Conservation (phyloP, 1,284 basidiomycete genomes). For the Ustilago hordei region DNA sequence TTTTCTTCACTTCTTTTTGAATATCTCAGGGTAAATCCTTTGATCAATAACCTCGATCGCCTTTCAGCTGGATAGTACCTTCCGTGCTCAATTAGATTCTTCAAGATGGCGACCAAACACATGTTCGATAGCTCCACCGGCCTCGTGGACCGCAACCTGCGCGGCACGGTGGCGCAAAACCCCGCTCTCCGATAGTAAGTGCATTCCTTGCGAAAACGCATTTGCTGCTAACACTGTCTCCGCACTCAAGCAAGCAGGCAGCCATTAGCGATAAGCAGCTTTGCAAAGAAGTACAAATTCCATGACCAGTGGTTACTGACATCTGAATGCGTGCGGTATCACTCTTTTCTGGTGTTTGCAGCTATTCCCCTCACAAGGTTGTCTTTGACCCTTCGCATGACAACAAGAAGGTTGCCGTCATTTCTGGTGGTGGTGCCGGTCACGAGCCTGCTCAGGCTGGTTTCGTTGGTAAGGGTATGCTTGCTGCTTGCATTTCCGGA, state of each 20-base stretch:
- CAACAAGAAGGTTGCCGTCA: conserved; percentile 71
- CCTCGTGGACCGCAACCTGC: conserved; percentile 66
- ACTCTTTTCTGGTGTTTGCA: conserved; percentile 8
- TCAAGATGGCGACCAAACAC: conserved; percentile 68
- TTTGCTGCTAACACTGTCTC: background rate
- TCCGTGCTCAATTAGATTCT: background rate
- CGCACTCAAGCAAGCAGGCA: too few species aligned
- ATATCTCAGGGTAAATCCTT: too few species aligned
- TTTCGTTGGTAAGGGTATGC: conserved; percentile 71
- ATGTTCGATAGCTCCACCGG: conserved; percentile 64
- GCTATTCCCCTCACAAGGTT: conserved; percentile 67
- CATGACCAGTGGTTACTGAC: background rate
- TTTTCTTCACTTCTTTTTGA: background rate
- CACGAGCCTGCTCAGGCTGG: conserved; percentile 71
- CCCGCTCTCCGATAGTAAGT: conserved; percentile 65
- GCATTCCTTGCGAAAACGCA: background rate
- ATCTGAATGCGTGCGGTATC: too few species aligned
- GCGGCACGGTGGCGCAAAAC: conserved; percentile 65
- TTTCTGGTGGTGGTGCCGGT: conserved; percentile 72
- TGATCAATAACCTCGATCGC: background rate
- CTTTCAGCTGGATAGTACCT: background rate
- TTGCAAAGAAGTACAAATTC: background rate
- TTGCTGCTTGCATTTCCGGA: conserved; percentile 71
- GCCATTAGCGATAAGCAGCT: too few species aligned
- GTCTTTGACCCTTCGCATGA: conserved; percentile 67